Evolutionary conservation across 1,139 yeast genomes (phyloP).

Genomic region (Chernovozyma sophiae-reginae): DNA sequence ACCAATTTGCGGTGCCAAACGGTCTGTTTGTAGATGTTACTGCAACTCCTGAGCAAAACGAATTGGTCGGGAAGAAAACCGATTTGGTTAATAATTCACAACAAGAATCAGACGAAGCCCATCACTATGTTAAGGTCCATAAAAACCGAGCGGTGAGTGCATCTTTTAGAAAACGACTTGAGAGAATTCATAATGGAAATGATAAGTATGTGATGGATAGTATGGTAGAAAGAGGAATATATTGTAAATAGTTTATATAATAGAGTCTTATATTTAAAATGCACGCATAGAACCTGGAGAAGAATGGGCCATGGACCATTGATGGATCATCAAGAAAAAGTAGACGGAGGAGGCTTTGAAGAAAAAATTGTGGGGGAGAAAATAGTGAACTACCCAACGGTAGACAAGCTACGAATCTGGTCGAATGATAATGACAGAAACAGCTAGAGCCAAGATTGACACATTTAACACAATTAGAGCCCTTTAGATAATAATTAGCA

Average conservation of each 20-base stretch:
- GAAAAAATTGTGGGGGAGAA: no score
- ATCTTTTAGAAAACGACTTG: conserved; percentile 5
- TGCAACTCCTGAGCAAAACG: neutral
- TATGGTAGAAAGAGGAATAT: conserved; percentile 16
- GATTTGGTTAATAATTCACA: neutral
- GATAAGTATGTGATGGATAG: conserved; percentile 13
- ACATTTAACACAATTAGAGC: no score
- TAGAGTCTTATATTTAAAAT: no score
- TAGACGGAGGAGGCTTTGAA: no score
- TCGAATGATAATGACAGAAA: no score
- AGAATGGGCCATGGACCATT: no score
- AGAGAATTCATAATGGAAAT: conserved; percentile 13
- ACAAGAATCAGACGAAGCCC: conserved; percentile 1
- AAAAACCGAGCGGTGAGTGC: conserved; percentile 4
- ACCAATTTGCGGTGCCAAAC: neutral
- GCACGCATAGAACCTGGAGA: conserved; percentile 1
- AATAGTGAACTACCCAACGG: no score
- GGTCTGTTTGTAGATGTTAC: neutral
- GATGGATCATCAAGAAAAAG: no score
- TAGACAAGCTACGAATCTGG: no score
- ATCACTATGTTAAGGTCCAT: conserved; percentile 6
- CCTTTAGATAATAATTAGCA: no score
- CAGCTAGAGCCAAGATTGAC: no score
- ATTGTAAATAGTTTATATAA: conserved; percentile 3
- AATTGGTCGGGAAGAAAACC: neutral